Conservation (phyloP, 257 asterid species). For the Solanum microdontum region DNA sequence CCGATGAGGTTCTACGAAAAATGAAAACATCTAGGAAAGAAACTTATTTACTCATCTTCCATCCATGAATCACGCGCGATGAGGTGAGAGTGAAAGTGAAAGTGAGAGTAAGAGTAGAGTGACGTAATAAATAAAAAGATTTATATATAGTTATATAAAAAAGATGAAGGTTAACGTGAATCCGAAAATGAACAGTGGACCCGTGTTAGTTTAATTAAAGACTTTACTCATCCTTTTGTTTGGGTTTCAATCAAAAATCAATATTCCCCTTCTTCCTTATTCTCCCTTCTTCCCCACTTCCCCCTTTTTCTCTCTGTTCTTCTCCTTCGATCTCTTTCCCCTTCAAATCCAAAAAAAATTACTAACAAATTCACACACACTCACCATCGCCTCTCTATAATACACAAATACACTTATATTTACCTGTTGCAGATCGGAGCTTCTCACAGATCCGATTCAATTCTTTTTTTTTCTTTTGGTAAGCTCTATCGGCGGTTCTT, state of each 20-base stretch:
- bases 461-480: slow-evolving; percentile 8
- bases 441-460: slow-evolving; percentile 28
- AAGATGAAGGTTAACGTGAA: not conserved
- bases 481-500: slow-evolving; percentile 4
- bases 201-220: not conserved
- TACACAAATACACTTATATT: not conserved
- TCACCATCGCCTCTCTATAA: not conserved
- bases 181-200: not conserved
- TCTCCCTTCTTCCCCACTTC: not conserved
- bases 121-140: not conserved
- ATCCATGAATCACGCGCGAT: not conserved
- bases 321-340: not conserved
- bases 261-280: not conserved
- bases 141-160: not conserved
- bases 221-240: not conserved
- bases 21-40: too few species aligned
- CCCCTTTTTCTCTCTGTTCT: not conserved
- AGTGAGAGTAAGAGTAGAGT: not conserved
- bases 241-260: not conserved
- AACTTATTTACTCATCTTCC: not conserved
- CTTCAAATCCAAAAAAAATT: not conserved
- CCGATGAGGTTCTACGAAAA: not conserved
- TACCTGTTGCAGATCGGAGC: slow-evolving; percentile 30
- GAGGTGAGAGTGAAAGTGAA: not conserved
- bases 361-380: not conserved